Evolutionary conservation across 495 filamentous ascomycete species (phyloP).

Genomic region (Aspergillus wentii): DNA sequence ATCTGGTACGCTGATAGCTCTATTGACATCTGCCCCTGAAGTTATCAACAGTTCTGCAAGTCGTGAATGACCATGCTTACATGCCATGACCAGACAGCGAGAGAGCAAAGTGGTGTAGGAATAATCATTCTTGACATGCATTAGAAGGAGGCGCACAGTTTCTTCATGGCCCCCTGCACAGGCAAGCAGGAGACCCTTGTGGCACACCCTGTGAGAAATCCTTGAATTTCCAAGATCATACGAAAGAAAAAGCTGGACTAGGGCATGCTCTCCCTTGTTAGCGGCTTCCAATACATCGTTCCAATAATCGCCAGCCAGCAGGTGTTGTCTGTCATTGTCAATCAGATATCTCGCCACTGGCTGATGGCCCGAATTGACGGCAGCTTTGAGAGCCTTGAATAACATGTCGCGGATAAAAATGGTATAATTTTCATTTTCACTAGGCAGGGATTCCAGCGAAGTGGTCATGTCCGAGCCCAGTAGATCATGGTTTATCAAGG

Average conservation of each 20-base stretch:
- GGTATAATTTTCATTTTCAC: no score
- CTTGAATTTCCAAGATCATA: background rate
- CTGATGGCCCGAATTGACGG: background rate
- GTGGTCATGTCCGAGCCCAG: background rate
- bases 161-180: background rate
- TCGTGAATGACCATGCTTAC: background rate
- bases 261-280: background rate
- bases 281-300: background rate
- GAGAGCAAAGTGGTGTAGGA: background rate
- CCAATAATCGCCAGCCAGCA: background rate
- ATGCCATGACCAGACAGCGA: background rate
- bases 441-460: no score
- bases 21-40: background rate
- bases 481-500: background rate
- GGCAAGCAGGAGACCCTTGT: background rate
- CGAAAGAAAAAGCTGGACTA: background rate
- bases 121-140: background rate
- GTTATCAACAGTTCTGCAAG: background rate
- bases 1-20: no score
- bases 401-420: background rate
- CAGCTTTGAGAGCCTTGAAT: background rate
- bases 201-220: background rate
- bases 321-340: background rate
- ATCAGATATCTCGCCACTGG: background rate
- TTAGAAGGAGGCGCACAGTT: background rate